phyloP scores from a whole-genome alignment of 2,329 filamentous ascomycete species.

The Huntiella abstrusa region DNA sequence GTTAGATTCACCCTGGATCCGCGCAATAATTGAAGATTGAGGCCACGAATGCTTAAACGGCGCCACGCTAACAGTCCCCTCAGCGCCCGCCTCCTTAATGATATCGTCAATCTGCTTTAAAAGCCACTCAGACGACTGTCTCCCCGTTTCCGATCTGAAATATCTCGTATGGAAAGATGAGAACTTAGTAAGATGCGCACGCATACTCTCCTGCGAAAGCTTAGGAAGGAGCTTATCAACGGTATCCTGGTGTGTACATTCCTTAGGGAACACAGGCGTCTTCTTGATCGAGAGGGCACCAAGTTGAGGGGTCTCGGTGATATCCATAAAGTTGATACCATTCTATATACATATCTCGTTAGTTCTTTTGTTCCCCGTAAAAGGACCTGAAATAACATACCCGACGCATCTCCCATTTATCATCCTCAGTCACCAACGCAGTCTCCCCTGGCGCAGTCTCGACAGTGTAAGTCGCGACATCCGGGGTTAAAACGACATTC shows the following conservation, averaged over 20 bases:
- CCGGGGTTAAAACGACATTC: conserved; percentile 29
- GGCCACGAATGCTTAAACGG: conserved; percentile 72
- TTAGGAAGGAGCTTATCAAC: conserved; percentile 47
- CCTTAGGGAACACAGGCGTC: conserved; percentile 43
- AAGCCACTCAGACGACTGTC: conserved; percentile 76
- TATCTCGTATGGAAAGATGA: conserved; percentile 67
- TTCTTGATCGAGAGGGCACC: conserved; percentile 13
- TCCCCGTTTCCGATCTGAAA: conserved; percentile 61
- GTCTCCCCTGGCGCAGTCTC: conserved; percentile 72
- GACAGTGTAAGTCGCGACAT: conserved; percentile 47
- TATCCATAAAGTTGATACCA: conserved; percentile 83
- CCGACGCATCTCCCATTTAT: conserved; percentile 81
- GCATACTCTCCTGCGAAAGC: conserved; percentile 60
- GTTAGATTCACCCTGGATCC: conserved; percentile 68
- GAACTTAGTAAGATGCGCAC: conserved; percentile 57
- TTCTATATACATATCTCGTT: conserved; percentile 29
- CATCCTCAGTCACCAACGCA: conserved; percentile 75
- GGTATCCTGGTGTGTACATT: conserved; percentile 43
- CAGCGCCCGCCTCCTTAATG: conserved; percentile 51
- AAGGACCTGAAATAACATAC: conserved; percentile 28
- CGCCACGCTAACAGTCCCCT: conserved; percentile 45
- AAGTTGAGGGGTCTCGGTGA: conserved; percentile 55
- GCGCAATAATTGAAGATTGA: conserved; percentile 80
- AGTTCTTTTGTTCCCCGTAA: background rate
- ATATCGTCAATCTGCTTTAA: conserved; percentile 54